Base-by-base conservation (phyloP, 2,329 filamentous ascomycete genomes). In the Fusarium camptoceras region DNA sequence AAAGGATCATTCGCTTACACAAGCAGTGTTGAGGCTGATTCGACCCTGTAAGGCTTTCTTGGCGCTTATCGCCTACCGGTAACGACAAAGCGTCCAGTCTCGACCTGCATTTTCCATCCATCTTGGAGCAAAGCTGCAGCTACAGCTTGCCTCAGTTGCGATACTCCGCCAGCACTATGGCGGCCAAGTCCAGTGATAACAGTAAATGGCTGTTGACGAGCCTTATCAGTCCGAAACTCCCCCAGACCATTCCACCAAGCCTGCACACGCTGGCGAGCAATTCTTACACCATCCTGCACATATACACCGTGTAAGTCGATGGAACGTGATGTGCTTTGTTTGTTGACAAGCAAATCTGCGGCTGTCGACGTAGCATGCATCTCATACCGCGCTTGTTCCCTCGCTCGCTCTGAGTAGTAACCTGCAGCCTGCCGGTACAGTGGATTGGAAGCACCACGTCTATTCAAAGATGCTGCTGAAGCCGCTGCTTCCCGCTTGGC, bases 281-380 rank as follows among this genome's bases (percentile, higher is more conserved):
- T 97, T 5, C 92, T 85, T 30, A 94, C 89, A 3, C 92, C 95
- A 77, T 97, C 92, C 50, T 89, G 84, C 2, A 98, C 94, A 46
- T 86, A 89, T 8, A 97, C 89, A 8, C 94, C 93, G 78, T 98
- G 95, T 27, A 98, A 83, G 78, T 98, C 95, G 10, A 97, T 83
- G 22, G 85, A 82, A 2, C 80, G 83, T 3, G 78, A 64, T 0
- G 84, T 85, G 53, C 92, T 94, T 76, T 94, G 91, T 12, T 81
- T 77, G 14, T 89, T 85, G 2, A 95, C 94, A 6, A 91, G 84
- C 0, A 86, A 80, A 73, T 96, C 91, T 3, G 94, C 93, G 2
- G 89, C 89, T 1, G 84, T 83, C n/a, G 89, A 89, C 20, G 84
- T 83, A n/a, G 89, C 86, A 20, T 82, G 82, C 66, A 87, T 86